Evolutionary conservation across 2,329 filamentous ascomycete genomes (phyloP).

Genomic region (Cryphonectria carpinicola): DNA sequence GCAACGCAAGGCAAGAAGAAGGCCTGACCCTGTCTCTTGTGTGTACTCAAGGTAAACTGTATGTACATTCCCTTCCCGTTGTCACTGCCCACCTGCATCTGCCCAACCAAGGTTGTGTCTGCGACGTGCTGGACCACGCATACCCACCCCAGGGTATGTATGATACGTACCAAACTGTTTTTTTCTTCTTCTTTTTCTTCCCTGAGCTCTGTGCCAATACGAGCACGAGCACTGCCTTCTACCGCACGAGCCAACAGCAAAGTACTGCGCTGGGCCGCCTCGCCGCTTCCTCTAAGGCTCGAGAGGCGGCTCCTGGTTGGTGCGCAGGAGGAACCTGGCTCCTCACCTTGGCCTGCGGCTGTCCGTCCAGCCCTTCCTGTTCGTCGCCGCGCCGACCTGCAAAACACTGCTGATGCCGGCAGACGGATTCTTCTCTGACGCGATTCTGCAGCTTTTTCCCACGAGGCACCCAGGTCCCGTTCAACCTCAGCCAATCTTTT

Average conservation of each 20-base stretch:
- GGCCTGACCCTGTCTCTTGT: conserved; percentile 18
- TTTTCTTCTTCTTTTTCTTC: too few species aligned
- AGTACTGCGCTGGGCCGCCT: neutral
- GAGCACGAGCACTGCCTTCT: neutral
- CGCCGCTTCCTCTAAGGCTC: neutral
- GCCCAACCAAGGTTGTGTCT: neutral
- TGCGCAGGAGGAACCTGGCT: conserved; percentile 16
- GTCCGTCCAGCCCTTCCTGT: conserved; percentile 10
- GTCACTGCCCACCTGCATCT: neutral
- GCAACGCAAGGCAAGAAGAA: conserved; percentile 16
- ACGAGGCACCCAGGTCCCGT: conserved; percentile 34
- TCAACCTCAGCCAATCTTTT: conserved; percentile 35
- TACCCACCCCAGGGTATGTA: conserved; percentile 21
- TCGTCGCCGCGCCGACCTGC: conserved; percentile 25
- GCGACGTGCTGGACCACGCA: neutral
- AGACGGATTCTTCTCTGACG: conserved; percentile 41
- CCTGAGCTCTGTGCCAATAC: neutral
- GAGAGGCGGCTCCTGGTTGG: conserved; percentile 22
- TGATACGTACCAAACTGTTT: conserved; percentile 6
- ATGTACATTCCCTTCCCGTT: conserved; percentile 6
- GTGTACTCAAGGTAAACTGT: neutral
- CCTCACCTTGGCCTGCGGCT: conserved; percentile 11
- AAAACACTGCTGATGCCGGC: conserved; percentile 19
- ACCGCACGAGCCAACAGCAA: neutral
- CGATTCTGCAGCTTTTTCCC: conserved; percentile 42